Evolutionary conservation across 2,329 filamentous ascomycete genomes (phyloP), one percentile per base, ranked within the genome.

Genomic region (Epichloe amarillans): DNA sequence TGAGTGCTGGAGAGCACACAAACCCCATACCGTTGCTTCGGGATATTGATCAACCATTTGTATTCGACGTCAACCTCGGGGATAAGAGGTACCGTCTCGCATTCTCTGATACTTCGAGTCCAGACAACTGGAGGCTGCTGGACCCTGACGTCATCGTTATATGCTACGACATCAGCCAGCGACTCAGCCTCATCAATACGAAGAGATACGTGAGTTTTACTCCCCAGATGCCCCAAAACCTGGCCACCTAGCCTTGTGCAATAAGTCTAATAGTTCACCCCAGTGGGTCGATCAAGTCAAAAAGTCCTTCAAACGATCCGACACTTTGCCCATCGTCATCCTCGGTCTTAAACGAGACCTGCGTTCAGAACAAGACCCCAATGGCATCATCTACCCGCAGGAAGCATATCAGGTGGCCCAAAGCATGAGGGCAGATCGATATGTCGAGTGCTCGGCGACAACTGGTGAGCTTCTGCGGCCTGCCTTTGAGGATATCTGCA

Each of bases 391-490:
- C 48, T 76, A 79, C 54, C 80, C 80, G 11, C 74, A 82, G 54
- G 80, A 83, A 62, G 79, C 71, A 1, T 78, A 80, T 58, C 69
- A 69, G 26, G 61, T 73, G 47, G 73, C 79, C 21, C 77, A 82
- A 58, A 71, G 74, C 55, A 71, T 83, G 69, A 68, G 79, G 49
- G 77, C 72, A 45, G 80, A 83, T 62, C 76, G 75, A 55, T 83
- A 83, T 57, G 73, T 82, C 61, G 80, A 83, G 58, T 83, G 79
- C 64, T 82, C 78, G 1, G 77, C 79, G 6, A 65, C 74, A 46
- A 80, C 77, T 3, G 79, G 79, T 15, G 77, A 81, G 64, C 68
- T 83, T 49, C 60, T 82, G 43, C 67, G 71, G 56, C 66, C 76
- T 57, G 75, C 74, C 5, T 79, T 81, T 58, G 76, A 82, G 60